Percentiles rank a stretch among this genome's conserved stretches.
Conservation (phyloP, 306 rosid species). For the Castanea sativa region DNA sequence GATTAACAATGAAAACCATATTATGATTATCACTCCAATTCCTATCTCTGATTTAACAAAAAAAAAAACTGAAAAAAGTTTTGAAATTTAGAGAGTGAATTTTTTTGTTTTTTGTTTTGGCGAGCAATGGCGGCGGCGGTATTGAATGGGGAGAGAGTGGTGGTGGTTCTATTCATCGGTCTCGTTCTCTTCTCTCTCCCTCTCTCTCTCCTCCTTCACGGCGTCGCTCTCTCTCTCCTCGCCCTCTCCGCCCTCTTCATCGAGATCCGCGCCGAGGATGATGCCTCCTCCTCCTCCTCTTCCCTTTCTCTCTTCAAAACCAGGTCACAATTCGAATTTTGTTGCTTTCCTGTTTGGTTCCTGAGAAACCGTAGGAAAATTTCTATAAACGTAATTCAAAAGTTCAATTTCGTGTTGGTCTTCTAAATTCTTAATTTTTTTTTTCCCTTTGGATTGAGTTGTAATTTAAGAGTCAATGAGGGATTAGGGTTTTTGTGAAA, state of each 20-base stretch:
- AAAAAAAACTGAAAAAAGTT: too few relatives aligned
- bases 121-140: conserved; percentile 29
- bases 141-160: conserved; percentile 74
- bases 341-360: not conserved
- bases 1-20: too few relatives aligned
- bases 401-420: too few relatives aligned
- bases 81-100: too few relatives aligned
- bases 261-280: conserved; percentile 55
- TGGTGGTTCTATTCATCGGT: conserved; percentile 59
- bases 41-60: too few relatives aligned
- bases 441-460: too few relatives aligned
- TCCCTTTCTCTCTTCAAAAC: conserved; percentile 43
- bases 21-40: too few relatives aligned
- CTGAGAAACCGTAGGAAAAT: not conserved
- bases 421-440: too few relatives aligned
- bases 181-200: conserved; percentile 65
- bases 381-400: not conserved
- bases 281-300: conserved; percentile 28
- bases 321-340: conserved; percentile 32
- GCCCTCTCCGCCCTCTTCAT: conserved; percentile 60
- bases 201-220: conserved; percentile 63
- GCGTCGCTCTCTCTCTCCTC: conserved; percentile 71
- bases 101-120: not conserved
- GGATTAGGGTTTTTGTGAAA: not conserved
- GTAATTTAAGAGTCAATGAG: too few relatives aligned